phyloP scores from a whole-genome alignment of 805 yeast genomes.

The Wickerhamomyces queroliae region DNA sequence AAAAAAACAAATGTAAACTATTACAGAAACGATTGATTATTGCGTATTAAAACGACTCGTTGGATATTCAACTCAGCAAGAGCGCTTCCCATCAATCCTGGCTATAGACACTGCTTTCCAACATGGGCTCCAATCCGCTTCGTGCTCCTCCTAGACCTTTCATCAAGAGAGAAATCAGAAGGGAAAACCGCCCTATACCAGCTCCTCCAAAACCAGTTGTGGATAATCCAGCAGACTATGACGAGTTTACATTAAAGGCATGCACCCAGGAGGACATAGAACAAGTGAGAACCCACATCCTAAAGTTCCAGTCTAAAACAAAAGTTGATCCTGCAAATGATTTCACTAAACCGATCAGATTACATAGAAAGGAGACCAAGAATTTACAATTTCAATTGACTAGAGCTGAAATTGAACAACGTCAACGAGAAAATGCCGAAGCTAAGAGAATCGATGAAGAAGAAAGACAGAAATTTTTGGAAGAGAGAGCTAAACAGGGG shows the following conservation, averaged over 20 bases:
- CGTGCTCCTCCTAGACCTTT: constrained; percentile 15
- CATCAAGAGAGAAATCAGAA: constrained; percentile 8
- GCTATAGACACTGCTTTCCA: background rate
- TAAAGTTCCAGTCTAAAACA: constrained; percentile 72
- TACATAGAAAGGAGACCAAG: constrained; percentile 92
- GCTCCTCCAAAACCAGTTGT: constrained; percentile 8
- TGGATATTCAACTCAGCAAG: too few species aligned
- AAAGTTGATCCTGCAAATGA: constrained; percentile 62
- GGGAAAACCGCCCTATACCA: constrained; percentile 7
- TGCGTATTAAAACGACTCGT: too few species aligned
- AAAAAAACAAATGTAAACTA: too few species aligned
- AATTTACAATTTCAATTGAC: constrained; percentile 83
- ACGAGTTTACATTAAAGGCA: constrained; percentile 50
- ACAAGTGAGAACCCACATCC: constrained; percentile 70
- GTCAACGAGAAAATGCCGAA: constrained; percentile 43
- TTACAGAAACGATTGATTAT: too few species aligned
- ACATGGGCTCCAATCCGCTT: constrained; percentile 13
- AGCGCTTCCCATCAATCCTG: too few species aligned
- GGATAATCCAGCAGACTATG: constrained; percentile 25
- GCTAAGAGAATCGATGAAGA: constrained; percentile 24
- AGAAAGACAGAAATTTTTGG: constrained; percentile 20
- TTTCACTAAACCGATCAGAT: constrained; percentile 76
- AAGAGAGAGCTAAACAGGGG: constrained; percentile 20
- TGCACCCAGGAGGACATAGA: constrained; percentile 67
- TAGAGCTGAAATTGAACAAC: constrained; percentile 65